Evolutionary conservation across 2,329 filamentous ascomycete genomes (phyloP), one percentile per base, ranked within the genome.

Genomic region (Apiospora pterosperma): DNA sequence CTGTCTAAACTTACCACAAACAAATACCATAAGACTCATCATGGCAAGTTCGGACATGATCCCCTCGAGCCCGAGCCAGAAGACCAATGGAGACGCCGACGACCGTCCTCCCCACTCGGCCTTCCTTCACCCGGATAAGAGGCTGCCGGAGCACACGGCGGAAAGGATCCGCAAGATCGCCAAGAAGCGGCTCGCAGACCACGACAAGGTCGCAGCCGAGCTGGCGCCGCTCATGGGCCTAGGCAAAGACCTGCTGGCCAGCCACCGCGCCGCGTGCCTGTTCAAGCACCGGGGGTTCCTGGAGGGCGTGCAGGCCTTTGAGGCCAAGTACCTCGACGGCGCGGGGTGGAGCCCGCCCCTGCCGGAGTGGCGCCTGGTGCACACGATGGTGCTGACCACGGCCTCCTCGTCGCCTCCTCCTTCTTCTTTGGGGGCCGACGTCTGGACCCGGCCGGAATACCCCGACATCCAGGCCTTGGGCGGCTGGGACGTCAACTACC

Each of bases 401-500:
- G 19, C 44, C 1, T 12, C 14, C 2, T 38, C 36, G 11, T 38
- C 11, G 11, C 16, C 36, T 11, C 16, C 36, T 38, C 16, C 36
- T 38, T 38, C 36, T 16, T 38, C 36, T 38, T 11, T 23, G 21
- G n/a, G 12, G 21, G 41, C 12, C n/a, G n/a, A 44, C n/a, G 48
- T 55, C 6, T 55, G 28, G 48, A 34, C 58, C 19, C 58, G 58
- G n/a, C 36, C 58, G 7, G 25, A 55, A 28, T 55, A 55, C 48
- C 48, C 48, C 16, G 48, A 55, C 7, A 7, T 55, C 7, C 16
- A 34, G 14, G 11, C 25, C 6, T 7, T 34, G 25, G 48, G 48
- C 25, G 48, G 48, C 25, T 55, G 36, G 58, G 58, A 59, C 58
- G 58, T 59, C n/a, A 59, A 59, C 58, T 59, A 23, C 58, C 58